Evolutionary conservation across 2,329 filamentous ascomycete species (phyloP), one percentile per base, ranked within the genome.

Genomic region (Trematosphaeria pertusa): DNA sequence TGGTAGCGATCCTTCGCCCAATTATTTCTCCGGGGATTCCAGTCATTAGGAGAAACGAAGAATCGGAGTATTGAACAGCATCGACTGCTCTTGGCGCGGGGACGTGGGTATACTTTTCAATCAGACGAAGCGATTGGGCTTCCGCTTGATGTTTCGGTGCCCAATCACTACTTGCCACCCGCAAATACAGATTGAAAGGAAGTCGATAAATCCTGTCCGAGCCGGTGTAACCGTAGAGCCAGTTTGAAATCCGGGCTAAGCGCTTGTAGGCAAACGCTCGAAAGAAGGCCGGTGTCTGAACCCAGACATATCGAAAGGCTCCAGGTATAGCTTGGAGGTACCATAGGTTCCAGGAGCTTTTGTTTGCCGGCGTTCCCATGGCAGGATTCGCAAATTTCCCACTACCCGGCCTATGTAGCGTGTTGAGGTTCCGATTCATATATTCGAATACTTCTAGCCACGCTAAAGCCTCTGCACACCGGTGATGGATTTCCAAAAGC

Each of bases 151-250:
- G 48, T 47, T 45, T 52, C 21, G 47, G 34, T 21, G 52, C 50
- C 55, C 55, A 56, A 17, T 50, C 32, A 32, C 28, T 37, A 37
- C 14, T 22, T 48, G 32, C 44, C 30, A 43, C 40, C 24, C 55
- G 47, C 43, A 58, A 37, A 34, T 58, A 58, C 11, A 54, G 45
- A 50, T 56, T 54, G 52, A 54, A 56, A 44, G 52, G 55, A 30
- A 56, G 43, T 42, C 41, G 49, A 36, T 48, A 34, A 24, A 36
- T 40, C 39, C 49, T 20, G 20, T 53, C 52, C 3, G 48, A 58
- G 15, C 47, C 55, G 45, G 44, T 58, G 35, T 30, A 4, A 31
- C 48, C 52, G 34, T 54, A 54, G 39, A 56, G 30, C 17, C 34
- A 17, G 11, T 33, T 9, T 39, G 32, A 30, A 42, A 54, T 24